Evolutionary conservation across 129 eudicot species (phyloP).

Genomic region (Chrysanthemum seticuspe): DNA sequence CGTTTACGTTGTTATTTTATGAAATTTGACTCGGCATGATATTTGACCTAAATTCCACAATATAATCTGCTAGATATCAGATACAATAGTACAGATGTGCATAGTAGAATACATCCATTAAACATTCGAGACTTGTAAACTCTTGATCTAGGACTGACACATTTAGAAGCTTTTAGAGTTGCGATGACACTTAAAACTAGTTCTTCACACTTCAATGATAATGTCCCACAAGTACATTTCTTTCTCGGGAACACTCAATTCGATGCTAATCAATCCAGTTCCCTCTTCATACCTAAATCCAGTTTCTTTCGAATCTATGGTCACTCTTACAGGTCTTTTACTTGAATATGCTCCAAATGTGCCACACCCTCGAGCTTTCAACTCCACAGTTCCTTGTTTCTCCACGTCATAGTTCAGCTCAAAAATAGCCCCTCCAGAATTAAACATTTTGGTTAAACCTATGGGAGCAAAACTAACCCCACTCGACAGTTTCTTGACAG

Average conservation of each 20-base stretch:
- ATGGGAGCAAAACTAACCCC: slow-evolving; percentile 68
- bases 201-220: slow-evolving; percentile 43
- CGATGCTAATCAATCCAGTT: slow-evolving; percentile 49
- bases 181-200: background rate
- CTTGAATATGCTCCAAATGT: slow-evolving; percentile 78
- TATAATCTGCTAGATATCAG: no score
- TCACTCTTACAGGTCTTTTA: slow-evolving; percentile 47
- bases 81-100: no score
- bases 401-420: slow-evolving; percentile 49
- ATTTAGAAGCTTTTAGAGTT: background rate
- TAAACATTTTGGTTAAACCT: slow-evolving; percentile 77
- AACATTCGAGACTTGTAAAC: background rate
- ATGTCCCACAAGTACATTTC: slow-evolving; percentile 68
- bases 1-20: background rate
- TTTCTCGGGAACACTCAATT: slow-evolving; percentile 49
- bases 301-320: slow-evolving; percentile 40
- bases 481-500: slow-evolving; percentile 52
- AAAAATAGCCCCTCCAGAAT: slow-evolving; percentile 86
- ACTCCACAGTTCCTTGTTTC: slow-evolving; percentile 34
- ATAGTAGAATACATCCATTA: background rate
- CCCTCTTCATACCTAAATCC: slow-evolving; percentile 58
- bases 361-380: slow-evolving; percentile 75
- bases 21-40: background rate
- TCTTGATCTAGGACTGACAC: background rate
- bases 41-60: no score